phyloP scores from a whole-genome alignment of 2,329 filamentous ascomycete genomes.

The Tolypocladium tundrense region DNA sequence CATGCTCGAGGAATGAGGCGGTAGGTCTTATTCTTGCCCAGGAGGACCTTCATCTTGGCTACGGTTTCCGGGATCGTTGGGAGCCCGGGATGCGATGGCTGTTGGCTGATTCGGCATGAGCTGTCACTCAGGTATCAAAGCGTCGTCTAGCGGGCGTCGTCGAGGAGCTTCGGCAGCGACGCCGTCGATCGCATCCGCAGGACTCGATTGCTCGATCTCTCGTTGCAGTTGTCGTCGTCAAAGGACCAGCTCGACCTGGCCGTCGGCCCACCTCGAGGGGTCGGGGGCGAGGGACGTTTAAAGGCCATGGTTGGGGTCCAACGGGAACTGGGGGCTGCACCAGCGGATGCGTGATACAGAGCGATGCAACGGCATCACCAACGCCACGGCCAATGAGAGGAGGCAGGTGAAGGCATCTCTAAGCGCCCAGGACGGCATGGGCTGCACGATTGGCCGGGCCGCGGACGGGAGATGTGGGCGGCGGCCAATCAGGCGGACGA shows the following conservation, averaged over 20 bases:
- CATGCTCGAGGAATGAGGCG: slow-evolving; percentile 49
- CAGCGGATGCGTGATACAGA: slow-evolving; percentile 4
- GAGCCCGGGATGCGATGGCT: not conserved
- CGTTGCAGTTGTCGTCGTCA: not conserved
- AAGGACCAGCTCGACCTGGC: not conserved
- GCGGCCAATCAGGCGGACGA: slow-evolving; percentile 12
- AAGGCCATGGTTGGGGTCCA: slow-evolving; percentile 8
- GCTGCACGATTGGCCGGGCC: slow-evolving; percentile 15
- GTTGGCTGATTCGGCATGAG: not conserved
- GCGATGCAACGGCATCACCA: slow-evolving; percentile 3
- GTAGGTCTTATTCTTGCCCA: slow-evolving; percentile 24
- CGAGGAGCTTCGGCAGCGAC: not conserved
- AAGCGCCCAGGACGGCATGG: slow-evolving; percentile 20
- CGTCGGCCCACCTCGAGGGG: not conserved
- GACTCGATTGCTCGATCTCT: not conserved
- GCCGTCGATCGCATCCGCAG: not conserved
- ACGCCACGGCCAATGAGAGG: slow-evolving; percentile 15
- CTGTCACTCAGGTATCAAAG: too few species aligned
- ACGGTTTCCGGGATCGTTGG: not conserved
- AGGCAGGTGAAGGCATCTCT: slow-evolving; percentile 9
- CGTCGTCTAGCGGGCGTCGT: not conserved
- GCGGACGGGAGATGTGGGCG: slow-evolving; percentile 7
- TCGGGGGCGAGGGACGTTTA: slow-evolving; percentile 12
- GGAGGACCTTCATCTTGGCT: slow-evolving; percentile 12
- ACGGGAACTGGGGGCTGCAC: not conserved